Base-by-base conservation (phyloP, 371 early-diverging fungal genomes). In the Rhizopus arrhizus region DNA sequence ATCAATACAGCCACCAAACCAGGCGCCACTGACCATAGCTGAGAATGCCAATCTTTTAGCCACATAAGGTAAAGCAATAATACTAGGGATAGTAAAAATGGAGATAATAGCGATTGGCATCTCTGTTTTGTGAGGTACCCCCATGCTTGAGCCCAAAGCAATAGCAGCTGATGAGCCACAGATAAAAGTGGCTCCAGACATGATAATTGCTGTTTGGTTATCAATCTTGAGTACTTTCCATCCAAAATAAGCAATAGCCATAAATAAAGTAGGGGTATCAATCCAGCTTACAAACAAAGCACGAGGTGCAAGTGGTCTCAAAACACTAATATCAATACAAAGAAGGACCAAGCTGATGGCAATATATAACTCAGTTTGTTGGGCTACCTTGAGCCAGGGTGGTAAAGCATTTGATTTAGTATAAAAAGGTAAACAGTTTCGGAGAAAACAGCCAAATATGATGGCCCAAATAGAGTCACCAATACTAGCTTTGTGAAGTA, bases 1-100 rank as follows among this genome's bases (percentile, higher is more conserved):
- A 52, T 86, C 86, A 3, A 86, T 76, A 49, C 84, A 84, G 9
- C 86, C 86, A 9, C 86, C 86, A 65, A 86, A 86, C 86, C 86
- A 86, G 2, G 86, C 86, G 32, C 86, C 86, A 15, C 80, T 74
- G 0, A 84, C 84, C 13, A 75, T 64, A 16, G 82, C 59, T 28
- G 73, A 64, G 3, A 86, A 58, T 2, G 48, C 62, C 5, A 86
- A 38, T 0, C 72, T 53, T 38, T 81, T 76, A 13, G 85, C 86
- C 45, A 86, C 68, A 46, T 84, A 86, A 4, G 86, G 86, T 34
- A 86, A 55, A 0, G 84, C 86, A 65, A 86, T 84, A 43, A 86
- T 83, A n/a, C 83, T 83, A 0, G 85, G 85, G 42, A 84, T 84
- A 0, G 86, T 86, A 52, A 86, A 86, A 31, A 86, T 82, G 0